Evolutionary conservation across 192 early-diverging fungal species (phyloP).

Genomic region (Powellomyces hirtus): DNA sequence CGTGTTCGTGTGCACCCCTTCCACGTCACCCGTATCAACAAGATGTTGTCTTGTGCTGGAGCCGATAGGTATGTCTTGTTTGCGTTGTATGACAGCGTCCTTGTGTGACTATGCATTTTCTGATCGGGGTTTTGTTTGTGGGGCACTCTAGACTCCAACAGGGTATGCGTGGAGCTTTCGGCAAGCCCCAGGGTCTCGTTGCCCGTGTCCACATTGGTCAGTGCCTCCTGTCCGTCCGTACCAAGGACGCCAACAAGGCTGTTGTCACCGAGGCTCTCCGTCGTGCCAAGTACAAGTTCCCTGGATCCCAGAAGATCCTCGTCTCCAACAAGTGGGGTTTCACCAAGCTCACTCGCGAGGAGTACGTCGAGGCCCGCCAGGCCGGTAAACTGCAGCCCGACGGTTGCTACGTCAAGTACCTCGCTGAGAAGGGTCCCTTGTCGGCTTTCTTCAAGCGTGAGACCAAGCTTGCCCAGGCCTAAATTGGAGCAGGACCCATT

Average conservation of each 20-base stretch:
- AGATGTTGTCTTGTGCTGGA: constrained; percentile 99
- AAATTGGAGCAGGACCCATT: no score
- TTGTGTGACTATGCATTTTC: not conserved
- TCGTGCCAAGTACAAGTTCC: constrained; percentile 99
- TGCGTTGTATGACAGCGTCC: no score
- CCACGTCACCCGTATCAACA: constrained; percentile 99
- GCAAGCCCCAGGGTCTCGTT: constrained; percentile 92
- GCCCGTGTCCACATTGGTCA: constrained; percentile 99
- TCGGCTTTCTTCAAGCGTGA: constrained; percentile 38
- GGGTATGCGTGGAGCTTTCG: constrained; percentile 99
- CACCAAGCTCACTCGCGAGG: constrained; percentile 75
- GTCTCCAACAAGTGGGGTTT: constrained; percentile 99
- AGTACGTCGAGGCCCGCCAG: constrained; percentile 77
- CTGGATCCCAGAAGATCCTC: constrained; percentile 97
- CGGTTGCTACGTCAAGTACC: constrained; percentile 93
- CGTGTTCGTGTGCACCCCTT: constrained; percentile 97
- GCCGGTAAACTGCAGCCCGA: constrained; percentile 83
- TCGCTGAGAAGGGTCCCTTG: constrained; percentile 82
- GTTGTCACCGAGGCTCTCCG: constrained; percentile 89
- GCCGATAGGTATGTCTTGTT: constrained; percentile 71
- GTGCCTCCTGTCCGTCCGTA: constrained; percentile 92
- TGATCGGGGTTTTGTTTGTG: not conserved
- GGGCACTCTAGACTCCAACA: constrained; percentile 67
- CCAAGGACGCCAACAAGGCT: constrained; percentile 91
- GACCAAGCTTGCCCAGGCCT: constrained; percentile 9